These are phyloP conservation scores for Pisolithus thermaeus DNA, from an alignment of 1,284 basidiomycete genomes.

Conservation along the genomic window DNA sequence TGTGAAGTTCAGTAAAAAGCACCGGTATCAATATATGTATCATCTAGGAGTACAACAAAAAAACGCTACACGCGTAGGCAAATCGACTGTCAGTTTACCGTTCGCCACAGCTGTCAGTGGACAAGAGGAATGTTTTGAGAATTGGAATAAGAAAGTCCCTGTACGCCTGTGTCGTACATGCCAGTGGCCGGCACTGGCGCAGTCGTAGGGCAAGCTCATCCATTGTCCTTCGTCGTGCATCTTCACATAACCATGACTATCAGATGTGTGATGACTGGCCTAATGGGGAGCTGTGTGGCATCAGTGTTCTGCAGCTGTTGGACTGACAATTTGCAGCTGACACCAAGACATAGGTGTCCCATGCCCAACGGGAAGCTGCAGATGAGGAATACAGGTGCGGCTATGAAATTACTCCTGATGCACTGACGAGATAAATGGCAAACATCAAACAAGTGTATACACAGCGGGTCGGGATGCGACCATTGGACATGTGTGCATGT, in stretches of 20 bases:
- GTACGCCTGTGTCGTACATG: constrained; percentile 42
- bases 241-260: constrained; percentile 96
- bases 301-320: not conserved
- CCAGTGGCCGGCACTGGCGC: constrained; percentile 9
- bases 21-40: too few species aligned
- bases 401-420: constrained; percentile 96
- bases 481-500: constrained; percentile 84
- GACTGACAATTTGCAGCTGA: constrained; percentile 57
- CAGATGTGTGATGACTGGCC: constrained; percentile 96
- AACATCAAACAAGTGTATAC: constrained; percentile 99
- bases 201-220: constrained; percentile 87
- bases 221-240: constrained; percentile 94
- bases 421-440: constrained; percentile 88
- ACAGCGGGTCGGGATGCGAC: constrained; percentile 95
- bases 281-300: constrained; percentile 55
- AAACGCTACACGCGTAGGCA: too few species aligned
- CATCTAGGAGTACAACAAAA: too few species aligned
- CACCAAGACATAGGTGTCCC: constrained; percentile 84
- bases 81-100: too few species aligned
- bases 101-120: too few species aligned
- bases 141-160: constrained; percentile 77
- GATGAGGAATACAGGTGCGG: constrained; percentile 97
- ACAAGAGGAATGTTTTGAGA: too few species aligned
- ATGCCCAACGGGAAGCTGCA: constrained; percentile 89
- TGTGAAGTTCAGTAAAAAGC: too few species aligned